phyloP scores from a whole-genome alignment of 139 green algal species.

The Coelastrella sp. region DNA sequence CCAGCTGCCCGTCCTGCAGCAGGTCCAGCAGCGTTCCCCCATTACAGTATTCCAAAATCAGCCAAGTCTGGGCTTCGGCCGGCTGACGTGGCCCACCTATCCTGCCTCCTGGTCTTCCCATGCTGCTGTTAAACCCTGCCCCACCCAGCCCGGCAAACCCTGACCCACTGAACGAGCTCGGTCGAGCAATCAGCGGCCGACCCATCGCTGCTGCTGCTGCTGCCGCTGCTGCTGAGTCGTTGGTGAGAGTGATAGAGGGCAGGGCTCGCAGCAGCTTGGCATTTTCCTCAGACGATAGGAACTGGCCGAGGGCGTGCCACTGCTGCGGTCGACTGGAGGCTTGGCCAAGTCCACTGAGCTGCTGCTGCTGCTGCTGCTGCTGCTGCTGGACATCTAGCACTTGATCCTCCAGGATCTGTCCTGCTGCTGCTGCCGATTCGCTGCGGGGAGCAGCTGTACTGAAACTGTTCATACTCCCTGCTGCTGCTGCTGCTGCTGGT shows the following conservation, averaged over 20 bases:
- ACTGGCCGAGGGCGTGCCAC: neutral
- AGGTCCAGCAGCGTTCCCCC: slow-evolving; percentile 27
- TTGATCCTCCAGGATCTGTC: neutral
- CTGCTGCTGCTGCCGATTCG: neutral
- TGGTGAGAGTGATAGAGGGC: neutral
- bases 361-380: slow-evolving; percentile 4
- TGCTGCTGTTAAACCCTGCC: neutral
- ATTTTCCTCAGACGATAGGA: neutral
- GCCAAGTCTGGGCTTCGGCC: slow-evolving; percentile 35
- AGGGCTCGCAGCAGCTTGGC: neutral
- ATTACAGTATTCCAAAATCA: slow-evolving; percentile 22
- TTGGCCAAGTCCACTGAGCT: neutral
- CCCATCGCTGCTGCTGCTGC: neutral
- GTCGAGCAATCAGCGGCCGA: neutral
- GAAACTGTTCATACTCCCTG: neutral
- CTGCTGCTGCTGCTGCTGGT: neutral
- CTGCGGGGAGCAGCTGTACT: neutral
- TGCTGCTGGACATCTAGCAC: neutral
- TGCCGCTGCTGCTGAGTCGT: neutral
- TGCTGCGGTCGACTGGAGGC: neutral
- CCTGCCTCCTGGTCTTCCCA: neutral
- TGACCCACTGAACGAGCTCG: neutral
- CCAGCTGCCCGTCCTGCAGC: slow-evolving; percentile 16
- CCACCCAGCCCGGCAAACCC: neutral
- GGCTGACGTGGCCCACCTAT: neutral